A percentile compares a stretch with the other conserved stretches of the same genome.
Evolutionary conservation across 768 basidiomycete genomes (phyloP).

Genomic region (Rhodotorula graminis): DNA sequence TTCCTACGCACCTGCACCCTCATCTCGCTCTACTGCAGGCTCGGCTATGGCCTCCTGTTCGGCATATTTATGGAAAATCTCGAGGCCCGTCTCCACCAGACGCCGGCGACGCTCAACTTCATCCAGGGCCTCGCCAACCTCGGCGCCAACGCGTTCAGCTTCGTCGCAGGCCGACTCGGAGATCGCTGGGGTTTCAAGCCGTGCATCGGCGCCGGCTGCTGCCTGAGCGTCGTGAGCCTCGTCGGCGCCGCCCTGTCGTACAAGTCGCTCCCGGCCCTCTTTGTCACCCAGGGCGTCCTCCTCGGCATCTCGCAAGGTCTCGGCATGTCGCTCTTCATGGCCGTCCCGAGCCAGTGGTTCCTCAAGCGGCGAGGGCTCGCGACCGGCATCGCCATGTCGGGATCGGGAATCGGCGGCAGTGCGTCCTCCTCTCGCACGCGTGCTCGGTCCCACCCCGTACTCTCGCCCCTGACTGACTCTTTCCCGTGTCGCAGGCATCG

Average conservation of each 20-base stretch:
- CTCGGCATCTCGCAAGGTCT: conserved; percentile 6
- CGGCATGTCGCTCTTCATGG: conserved; percentile 40
- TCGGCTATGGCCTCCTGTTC: conserved; percentile 7
- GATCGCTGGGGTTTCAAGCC: conserved; percentile 17
- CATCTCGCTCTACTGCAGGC: neutral
- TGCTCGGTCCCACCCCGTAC: too few relatives aligned
- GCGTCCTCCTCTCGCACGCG: neutral
- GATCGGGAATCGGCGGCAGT: conserved; percentile 43
- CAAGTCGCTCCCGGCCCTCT: conserved; percentile 14
- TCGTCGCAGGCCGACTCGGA: conserved; percentile 6
- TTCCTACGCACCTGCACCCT: too few relatives aligned
- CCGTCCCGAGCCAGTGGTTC: conserved; percentile 44
- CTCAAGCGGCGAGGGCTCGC: conserved; percentile 42
- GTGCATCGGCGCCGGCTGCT: conserved; percentile 4
- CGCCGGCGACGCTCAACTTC: conserved; percentile 3
- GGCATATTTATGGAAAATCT: neutral
- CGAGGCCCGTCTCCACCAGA: neutral
- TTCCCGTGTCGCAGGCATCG: neutral
- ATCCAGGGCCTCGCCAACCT: conserved; percentile 9
- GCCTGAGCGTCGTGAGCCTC: neutral
- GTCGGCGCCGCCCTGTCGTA: neutral
- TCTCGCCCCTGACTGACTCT: too few relatives aligned
- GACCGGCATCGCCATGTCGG: conserved; percentile 43
- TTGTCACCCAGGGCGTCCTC: conserved; percentile 12
- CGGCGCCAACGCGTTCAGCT: neutral